phyloP scores from a whole-genome alignment of 139 green algal species.

The Volvox africanus region DNA sequence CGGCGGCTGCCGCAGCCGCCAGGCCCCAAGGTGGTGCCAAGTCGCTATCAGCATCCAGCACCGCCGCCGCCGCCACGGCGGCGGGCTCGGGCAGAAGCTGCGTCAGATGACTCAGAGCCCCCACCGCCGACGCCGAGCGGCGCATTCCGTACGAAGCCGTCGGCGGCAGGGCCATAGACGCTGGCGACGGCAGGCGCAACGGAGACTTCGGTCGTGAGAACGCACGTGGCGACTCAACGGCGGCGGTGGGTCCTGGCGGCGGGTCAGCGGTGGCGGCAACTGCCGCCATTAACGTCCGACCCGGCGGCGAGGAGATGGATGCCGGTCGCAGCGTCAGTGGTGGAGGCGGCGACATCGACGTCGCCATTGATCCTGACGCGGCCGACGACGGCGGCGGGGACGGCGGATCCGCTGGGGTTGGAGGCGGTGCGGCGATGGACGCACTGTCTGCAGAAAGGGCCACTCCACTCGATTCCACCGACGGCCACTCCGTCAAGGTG shows the following conservation, averaged over 20 bases:
- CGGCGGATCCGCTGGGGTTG: neutral
- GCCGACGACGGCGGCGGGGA: neutral
- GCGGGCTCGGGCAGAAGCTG: neutral
- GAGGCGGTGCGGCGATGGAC: neutral
- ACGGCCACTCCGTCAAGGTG: conserved; percentile 10
- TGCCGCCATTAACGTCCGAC: neutral
- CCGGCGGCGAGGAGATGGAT: neutral
- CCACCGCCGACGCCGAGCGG: neutral
- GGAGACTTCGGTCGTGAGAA: neutral
- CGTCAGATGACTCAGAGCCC: neutral
- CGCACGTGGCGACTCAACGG: neutral
- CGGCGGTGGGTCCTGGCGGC: neutral
- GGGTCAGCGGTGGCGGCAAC: neutral
- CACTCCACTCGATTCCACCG: neutral
- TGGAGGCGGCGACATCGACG: neutral
- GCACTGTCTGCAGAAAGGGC: neutral
- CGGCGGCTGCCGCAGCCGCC: neutral
- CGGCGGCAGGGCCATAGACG: neutral
- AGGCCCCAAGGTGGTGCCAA: neutral
- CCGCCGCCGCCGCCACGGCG: conserved; percentile 26
- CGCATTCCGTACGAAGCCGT: neutral
- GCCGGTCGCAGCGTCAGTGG: neutral
- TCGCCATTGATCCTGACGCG: neutral
- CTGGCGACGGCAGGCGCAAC: neutral
- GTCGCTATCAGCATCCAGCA: conserved; percentile 19